Evolutionary conservation across 306 rosid genomes (phyloP).

Genomic region (Quercus bicolor): DNA sequence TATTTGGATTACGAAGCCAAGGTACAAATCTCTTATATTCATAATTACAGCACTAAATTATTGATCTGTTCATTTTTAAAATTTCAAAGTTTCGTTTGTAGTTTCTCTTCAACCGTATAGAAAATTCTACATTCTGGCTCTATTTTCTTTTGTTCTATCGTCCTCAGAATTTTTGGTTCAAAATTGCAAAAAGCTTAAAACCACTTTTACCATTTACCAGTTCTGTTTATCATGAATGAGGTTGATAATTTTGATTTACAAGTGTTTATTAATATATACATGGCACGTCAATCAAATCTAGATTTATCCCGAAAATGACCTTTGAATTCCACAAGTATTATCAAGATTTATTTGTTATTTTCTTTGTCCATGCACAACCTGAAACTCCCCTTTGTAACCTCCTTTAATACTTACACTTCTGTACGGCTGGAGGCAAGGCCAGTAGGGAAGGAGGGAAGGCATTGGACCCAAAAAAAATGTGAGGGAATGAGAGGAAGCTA

Average conservation of each 20-base stretch:
- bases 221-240: background rate
- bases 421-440: too few species aligned
- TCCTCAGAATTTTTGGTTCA: background rate
- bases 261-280: background rate
- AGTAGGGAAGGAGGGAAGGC: background rate
- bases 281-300: background rate
- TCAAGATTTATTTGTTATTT: too few species aligned
- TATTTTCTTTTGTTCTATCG: background rate
- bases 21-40: slow-evolving; percentile 37
- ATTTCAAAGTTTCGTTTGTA: background rate
- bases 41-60: slow-evolving; percentile 11
- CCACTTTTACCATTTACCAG: background rate
- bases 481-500: background rate
- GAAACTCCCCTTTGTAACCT: too few species aligned
- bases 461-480: background rate
- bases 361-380: too few species aligned
- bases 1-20: slow-evolving; percentile 79
- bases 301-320: background rate
- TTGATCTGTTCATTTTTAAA: background rate
- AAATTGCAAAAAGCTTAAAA: background rate
- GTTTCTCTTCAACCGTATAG: background rate
- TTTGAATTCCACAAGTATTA: too few species aligned
- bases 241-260: background rate
- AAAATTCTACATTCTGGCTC: slow-evolving; percentile 12
- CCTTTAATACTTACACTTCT: too few species aligned